Base-by-base conservation (phyloP, 805 yeast genomes). In the Metschnikowia corniflorae region DNA sequence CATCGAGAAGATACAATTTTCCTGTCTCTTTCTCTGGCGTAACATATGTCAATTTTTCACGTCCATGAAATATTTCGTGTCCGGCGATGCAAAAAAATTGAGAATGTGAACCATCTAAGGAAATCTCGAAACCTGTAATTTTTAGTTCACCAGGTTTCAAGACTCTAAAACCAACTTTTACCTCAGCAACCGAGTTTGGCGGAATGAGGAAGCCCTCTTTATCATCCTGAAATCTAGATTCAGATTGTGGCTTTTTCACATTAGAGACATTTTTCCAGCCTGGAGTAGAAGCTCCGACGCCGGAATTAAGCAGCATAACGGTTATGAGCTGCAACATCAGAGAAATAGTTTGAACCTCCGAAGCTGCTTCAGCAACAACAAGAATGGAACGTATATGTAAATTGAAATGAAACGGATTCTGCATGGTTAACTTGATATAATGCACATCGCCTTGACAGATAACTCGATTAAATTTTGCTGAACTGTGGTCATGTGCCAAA, bases 391-490 rank as follows among this genome's bases (percentile, higher is more conserved):
- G 64, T 5, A 89, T 61, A 25, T 76, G 80, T 10, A 89, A 62
- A 27, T 82, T 86, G 57, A 86, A 86, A 5, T 75, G 74, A 60
- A 78, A 86, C 7, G 96, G 95, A 54, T 91, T 91, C 52, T 83
- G 88, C 7, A 89, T 51, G 3, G 67, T 61, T 2, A 86, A 61
- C 5, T 64, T 54, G 13, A 84, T 63, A 39, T 78, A 82, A 9
- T 76, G 73, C 4, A 73, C 65, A 35, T 87, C 95, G 33, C 61
- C 60, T 21, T 54, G 55, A 16, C 68, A 58, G 8, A 65, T 42
- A 3, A 66, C n/a, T n/a, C n/a, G n/a, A n/a, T n/a, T n/a, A n/a
- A n/a, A n/a, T n/a, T n/a, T n/a, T n/a, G n/a, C n/a, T n/a, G n/a
- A n/a, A n/a, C n/a, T n/a, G n/a, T n/a, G n/a, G n/a, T n/a, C n/a